Percentiles rank a stretch among this genome's conserved stretches.
phyloP scores from a whole-genome alignment of 345 rosid species.

The Acer campestre region DNA sequence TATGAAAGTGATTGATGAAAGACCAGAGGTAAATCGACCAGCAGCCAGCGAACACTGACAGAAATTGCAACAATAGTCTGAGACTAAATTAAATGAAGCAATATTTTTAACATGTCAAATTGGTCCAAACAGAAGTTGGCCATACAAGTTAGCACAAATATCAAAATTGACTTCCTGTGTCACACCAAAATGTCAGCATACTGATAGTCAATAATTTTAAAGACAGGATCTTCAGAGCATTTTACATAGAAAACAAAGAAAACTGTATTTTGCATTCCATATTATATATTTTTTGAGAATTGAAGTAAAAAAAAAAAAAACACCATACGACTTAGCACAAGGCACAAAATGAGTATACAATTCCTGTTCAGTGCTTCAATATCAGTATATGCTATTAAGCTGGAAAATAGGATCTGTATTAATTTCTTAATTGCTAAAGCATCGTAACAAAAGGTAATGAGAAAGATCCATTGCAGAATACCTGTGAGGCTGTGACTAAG shows the following conservation, averaged over 20 bases:
- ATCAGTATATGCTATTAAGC: not conserved
- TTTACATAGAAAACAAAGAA: not conserved
- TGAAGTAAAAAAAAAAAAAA: not conserved
- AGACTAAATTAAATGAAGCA: constrained; percentile 11
- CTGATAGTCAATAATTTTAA: not conserved
- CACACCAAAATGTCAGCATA: not conserved
- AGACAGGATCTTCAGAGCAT: not conserved
- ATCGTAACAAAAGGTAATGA: not conserved
- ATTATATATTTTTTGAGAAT: not conserved
- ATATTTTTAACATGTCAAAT: not conserved
- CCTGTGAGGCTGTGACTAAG: not conserved
- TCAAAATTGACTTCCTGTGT: not conserved
- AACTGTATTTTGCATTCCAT: not conserved
- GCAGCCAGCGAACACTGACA: constrained; percentile 77
- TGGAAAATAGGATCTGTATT: not conserved
- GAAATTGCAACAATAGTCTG: constrained; percentile 20
- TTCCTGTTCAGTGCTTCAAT: constrained; percentile 4
- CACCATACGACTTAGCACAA: not conserved
- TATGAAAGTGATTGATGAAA: constrained; percentile 56
- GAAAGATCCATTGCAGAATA: not conserved
- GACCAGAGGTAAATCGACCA: constrained; percentile 68
- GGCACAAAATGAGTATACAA: not conserved
- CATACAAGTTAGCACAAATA: constrained; percentile 1
- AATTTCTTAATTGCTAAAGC: not conserved
- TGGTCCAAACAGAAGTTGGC: not conserved